Percentiles rank a stretch among this genome's conserved stretches.
These are phyloP conservation scores for Skeletonema marinoi DNA, from an alignment of 108 stramenopile genomes.

Conservation along the genomic window DNA sequence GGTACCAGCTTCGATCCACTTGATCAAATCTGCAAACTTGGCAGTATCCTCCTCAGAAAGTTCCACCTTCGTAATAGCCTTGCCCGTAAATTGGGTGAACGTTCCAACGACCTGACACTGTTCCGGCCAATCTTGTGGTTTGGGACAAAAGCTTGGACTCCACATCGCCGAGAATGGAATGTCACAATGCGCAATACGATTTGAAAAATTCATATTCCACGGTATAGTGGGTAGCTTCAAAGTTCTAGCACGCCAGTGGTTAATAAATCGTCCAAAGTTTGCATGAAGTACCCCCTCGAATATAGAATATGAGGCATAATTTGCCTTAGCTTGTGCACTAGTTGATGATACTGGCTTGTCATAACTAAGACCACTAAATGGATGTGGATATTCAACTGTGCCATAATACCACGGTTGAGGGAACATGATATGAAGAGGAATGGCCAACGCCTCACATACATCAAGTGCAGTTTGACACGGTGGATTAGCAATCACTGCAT, in stretches of 20 bases:
- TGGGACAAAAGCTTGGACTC: constrained; percentile 78
- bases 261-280: constrained; percentile 35
- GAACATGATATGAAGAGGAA: constrained; percentile 89
- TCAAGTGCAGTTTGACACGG: constrained; percentile 69
- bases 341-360: constrained; percentile 10
- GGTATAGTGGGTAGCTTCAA: constrained; percentile 44
- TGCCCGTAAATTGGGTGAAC: constrained; percentile 33
- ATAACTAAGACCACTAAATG: constrained; percentile 64
- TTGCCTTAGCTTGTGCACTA: constrained; percentile 2
- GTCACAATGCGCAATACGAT: constrained; percentile 31
- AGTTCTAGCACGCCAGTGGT: constrained; percentile 44
- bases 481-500: constrained; percentile 87
- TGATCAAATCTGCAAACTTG: constrained; percentile 38
- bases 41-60: constrained; percentile 22
- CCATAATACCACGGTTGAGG: constrained; percentile 83
- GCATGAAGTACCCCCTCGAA: constrained; percentile 54
- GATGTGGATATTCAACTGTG: constrained; percentile 81
- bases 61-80: not conserved
- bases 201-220: constrained; percentile 27
- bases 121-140: constrained; percentile 85
- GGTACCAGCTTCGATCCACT: constrained; percentile 54
- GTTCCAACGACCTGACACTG: constrained; percentile 82
- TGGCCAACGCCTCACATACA: constrained; percentile 81
- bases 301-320: constrained; percentile 44
- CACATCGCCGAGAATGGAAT: constrained; percentile 86